Evolutionary conservation across 371 early-diverging fungal species (phyloP).

Genomic region (Phascolomyces articulosus): DNA sequence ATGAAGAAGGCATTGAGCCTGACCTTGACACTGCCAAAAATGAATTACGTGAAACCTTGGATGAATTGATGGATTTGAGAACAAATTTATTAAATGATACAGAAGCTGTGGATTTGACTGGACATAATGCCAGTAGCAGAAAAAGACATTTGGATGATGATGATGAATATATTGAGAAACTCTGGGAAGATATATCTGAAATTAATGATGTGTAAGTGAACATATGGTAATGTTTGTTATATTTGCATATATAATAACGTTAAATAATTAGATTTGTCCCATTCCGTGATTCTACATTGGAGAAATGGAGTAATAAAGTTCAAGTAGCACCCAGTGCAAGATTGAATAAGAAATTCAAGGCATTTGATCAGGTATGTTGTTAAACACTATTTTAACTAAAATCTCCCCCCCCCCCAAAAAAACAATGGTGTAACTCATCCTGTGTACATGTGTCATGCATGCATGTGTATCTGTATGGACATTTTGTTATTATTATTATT

Average conservation of each 20-base stretch:
- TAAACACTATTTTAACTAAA: too few species aligned
- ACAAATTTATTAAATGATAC: conserved; percentile 34
- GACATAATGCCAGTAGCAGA: conserved; percentile 31
- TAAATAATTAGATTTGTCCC: conserved; percentile 55
- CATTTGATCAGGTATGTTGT: conserved; percentile 77
- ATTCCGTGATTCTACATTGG: conserved; percentile 84
- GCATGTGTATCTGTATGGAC: not conserved
- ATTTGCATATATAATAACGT: not conserved
- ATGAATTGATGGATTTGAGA: conserved; percentile 51
- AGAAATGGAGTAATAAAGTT: conserved; percentile 93
- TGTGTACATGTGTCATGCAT: too few species aligned
- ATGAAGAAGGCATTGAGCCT: conserved; percentile 30
- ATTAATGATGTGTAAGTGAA: conserved; percentile 54
- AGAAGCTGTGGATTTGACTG: conserved; percentile 35
- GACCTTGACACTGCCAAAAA: conserved; percentile 34
- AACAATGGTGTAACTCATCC: not conserved
- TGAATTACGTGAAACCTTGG: conserved; percentile 44
- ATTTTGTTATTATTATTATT: not conserved
- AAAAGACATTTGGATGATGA: conserved; percentile 59
- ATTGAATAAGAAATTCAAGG: conserved; percentile 89
- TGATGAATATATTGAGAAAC: conserved; percentile 56
- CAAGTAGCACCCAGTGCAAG: conserved; percentile 74
- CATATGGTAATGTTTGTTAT: too few species aligned
- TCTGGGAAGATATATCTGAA: conserved; percentile 67
- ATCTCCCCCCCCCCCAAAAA: not conserved